Conservation (phyloP, 768 basidiomycete species). For the Pleurotus cornucopiae region DNA sequence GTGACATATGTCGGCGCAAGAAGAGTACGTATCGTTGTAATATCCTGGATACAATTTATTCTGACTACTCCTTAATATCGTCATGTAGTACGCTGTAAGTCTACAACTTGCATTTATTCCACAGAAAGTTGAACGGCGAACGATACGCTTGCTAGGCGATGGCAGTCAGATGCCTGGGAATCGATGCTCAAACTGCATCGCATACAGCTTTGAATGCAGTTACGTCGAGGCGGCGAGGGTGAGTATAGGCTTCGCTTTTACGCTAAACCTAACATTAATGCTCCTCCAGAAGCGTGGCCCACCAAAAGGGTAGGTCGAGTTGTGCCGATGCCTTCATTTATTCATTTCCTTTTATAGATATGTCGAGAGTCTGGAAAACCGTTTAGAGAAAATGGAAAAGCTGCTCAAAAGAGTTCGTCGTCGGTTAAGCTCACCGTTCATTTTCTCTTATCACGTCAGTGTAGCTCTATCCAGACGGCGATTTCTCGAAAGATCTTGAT, state of each 20-base stretch:
- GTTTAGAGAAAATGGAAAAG: slow-evolving; percentile 62
- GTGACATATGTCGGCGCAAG: slow-evolving; percentile 70
- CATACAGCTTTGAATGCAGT: slow-evolving; percentile 57
- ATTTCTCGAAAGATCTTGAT: slow-evolving; percentile 55
- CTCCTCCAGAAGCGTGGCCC: slow-evolving; percentile 47
- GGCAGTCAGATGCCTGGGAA: slow-evolving; percentile 63
- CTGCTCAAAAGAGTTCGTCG: slow-evolving; percentile 46
- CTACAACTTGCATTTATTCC: background rate
- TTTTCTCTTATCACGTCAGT: slow-evolving; percentile 15
- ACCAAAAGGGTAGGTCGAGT: slow-evolving; percentile 49
- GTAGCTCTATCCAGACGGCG: slow-evolving; percentile 53
- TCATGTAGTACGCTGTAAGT: slow-evolving; percentile 38
- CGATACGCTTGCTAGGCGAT: slow-evolving; percentile 43
- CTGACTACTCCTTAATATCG: background rate
- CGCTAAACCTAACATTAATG: background rate
- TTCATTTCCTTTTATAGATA: slow-evolving; percentile 33
- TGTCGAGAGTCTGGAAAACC: slow-evolving; percentile 57
- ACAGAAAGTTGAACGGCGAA: background rate
- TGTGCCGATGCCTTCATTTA: background rate
- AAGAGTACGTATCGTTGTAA: slow-evolving; percentile 45
- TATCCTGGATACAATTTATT: slow-evolving; percentile 3
- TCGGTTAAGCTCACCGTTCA: background rate
- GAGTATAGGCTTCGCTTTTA: slow-evolving; percentile 15
- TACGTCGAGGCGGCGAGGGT: slow-evolving; percentile 71
- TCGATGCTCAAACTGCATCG: slow-evolving; percentile 59